Conservation (phyloP, 1,284 basidiomycete species). For the Rhodotorula sp. region DNA sequence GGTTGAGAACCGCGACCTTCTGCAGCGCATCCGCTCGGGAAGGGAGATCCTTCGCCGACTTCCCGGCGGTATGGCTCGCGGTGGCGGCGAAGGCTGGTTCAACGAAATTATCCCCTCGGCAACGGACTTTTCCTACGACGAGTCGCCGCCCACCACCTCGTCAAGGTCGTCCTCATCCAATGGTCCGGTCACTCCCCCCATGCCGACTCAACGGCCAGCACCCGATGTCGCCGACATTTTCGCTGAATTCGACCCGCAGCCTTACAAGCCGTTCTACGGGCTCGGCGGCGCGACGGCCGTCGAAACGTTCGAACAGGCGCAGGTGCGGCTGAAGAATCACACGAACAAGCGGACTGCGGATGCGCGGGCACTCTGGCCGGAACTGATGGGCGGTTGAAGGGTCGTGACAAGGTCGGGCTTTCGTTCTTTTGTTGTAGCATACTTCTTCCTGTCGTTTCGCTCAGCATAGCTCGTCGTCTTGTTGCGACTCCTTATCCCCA, state of each 20-base stretch:
- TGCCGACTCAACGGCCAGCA: background rate
- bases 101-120: constrained; percentile 17
- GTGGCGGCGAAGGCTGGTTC: constrained; percentile 36
- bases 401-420: no score
- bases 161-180: background rate
- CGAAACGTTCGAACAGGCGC: constrained; percentile 24
- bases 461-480: no score
- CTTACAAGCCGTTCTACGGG: constrained; percentile 16
- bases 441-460: no score
- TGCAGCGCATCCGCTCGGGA: constrained; percentile 24
- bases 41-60: constrained; percentile 21
- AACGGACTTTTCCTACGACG: background rate
- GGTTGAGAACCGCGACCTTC: constrained; percentile 27
- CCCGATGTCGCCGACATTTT: constrained; percentile 8
- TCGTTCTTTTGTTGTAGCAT: no score
- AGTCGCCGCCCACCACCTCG: background rate
- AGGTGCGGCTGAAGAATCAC: constrained; percentile 5
- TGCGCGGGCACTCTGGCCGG: no score
- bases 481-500: no score
- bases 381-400: no score
- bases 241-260: constrained; percentile 21
- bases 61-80: constrained; percentile 31
- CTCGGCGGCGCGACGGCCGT: constrained; percentile 4
- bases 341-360: background rate
- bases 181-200: background rate